Conservation (phyloP, 2,329 filamentous ascomycete genomes). For the Colletotrichum caudatum region DNA sequence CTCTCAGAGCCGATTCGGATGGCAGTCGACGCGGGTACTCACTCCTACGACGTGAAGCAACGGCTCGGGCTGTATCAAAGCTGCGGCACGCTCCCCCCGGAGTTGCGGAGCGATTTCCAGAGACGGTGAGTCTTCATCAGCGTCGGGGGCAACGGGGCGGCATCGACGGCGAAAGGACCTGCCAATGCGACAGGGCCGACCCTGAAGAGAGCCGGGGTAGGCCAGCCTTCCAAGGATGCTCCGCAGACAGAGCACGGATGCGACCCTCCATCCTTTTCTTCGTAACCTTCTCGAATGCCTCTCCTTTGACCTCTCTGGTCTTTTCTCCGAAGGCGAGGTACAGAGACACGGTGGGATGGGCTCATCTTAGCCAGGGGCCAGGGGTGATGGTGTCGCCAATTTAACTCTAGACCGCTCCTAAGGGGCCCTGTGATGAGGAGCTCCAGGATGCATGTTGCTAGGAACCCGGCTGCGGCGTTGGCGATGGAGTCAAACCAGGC, state of each 20-base stretch:
- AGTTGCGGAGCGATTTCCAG: constrained; percentile 33
- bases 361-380: constrained; percentile 7
- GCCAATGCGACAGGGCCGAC: constrained; percentile 33
- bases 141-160: constrained; percentile 6
- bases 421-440: constrained; percentile 24
- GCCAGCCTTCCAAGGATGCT: constrained; percentile 33
- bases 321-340: constrained; percentile 16
- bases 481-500: constrained; percentile 63
- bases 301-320: constrained; percentile 2
- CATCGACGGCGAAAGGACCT: constrained; percentile 31
- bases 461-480: constrained; percentile 5
- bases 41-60: constrained; percentile 1
- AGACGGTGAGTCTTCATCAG: constrained; percentile 24
- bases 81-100: constrained; percentile 12
- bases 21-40: not conserved
- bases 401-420: constrained; percentile 36
- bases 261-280: constrained; percentile 39
- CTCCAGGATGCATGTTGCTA: constrained; percentile 19
- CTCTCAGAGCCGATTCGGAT: constrained; percentile 17
- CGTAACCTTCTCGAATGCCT: constrained; percentile 40
- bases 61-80: constrained; percentile 18
- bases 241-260: constrained; percentile 40
- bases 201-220: constrained; percentile 35
- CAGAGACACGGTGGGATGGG: constrained; percentile 21
- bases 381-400: constrained; percentile 33